phyloP scores from a whole-genome alignment of 441 rosid genomes.

The Geranium incanum region DNA sequence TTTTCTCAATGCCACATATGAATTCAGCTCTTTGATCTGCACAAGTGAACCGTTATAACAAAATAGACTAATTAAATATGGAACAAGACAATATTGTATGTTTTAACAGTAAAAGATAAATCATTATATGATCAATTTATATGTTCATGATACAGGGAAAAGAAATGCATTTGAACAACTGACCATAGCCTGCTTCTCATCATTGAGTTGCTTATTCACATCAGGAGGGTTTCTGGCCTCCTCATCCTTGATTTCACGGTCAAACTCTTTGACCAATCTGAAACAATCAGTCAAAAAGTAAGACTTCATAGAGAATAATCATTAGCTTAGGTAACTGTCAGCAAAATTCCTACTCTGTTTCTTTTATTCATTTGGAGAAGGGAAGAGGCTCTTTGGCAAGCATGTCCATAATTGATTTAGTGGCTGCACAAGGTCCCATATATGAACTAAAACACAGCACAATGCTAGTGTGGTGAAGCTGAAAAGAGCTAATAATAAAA shows the following conservation, averaged over 20 bases:
- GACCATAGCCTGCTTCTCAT: conserved; percentile 92
- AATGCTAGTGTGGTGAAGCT: background rate
- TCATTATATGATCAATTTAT: background rate
- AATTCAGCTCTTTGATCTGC: conserved; percentile 95
- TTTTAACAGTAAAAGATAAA: background rate
- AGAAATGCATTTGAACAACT: conserved; percentile 23
- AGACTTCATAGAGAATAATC: background rate
- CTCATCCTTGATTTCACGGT: conserved; percentile 74
- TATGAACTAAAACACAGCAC: background rate
- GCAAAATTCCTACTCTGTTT: background rate
- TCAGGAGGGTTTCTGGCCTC: conserved; percentile 65
- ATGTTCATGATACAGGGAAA: background rate
- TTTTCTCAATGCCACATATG: conserved; percentile 87
- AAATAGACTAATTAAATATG: background rate
- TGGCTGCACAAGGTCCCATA: background rate
- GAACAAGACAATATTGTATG: conserved; percentile 3
- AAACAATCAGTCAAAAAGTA: conserved; percentile 16
- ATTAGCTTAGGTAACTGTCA: background rate
- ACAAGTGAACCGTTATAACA: conserved; percentile 7
- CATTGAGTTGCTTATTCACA: conserved; percentile 75
- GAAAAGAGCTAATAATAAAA: background rate
- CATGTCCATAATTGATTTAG: conserved; percentile 1
- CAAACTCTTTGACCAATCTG: conserved; percentile 89
- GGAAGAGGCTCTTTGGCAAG: background rate
- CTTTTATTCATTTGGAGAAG: background rate